phyloP scores from a whole-genome alignment of 225 moss, liverwort and hornwort genomes.

The Marchantia paleacea region DNA sequence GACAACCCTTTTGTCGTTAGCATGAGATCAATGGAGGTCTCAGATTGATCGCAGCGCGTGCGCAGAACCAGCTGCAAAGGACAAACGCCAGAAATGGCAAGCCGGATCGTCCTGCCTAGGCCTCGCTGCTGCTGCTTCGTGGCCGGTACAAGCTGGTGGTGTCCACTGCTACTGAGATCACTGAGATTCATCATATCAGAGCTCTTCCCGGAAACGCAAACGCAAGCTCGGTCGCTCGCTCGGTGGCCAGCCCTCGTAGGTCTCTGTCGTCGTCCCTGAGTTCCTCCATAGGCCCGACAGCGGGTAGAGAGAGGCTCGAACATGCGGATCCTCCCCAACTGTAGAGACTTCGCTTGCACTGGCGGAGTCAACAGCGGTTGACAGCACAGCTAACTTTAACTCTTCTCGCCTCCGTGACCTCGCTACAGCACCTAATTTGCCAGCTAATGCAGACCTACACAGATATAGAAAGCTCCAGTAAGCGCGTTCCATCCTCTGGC shows the following conservation, averaged over 20 bases:
- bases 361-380: neutral
- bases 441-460: neutral
- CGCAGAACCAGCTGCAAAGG: neutral
- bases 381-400: conserved; percentile 11
- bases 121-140: no score
- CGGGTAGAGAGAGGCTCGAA: neutral
- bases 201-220: neutral
- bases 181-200: no score
- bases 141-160: no score
- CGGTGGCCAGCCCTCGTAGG: neutral
- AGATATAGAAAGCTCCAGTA: neutral
- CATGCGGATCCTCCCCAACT: neutral
- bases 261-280: neutral
- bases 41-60: neutral
- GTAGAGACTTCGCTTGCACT: neutral
- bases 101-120: no score
- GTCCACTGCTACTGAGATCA: no score
- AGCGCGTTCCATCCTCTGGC: neutral
- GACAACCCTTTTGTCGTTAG: neutral
- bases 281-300: neutral
- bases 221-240: neutral
- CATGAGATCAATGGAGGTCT: neutral
- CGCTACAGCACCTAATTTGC: neutral
- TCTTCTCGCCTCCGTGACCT: neutral
- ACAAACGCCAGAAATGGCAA: neutral